phyloP scores from a whole-genome alignment of 169 alveolate species.

The Eimeria necatrix region DNA sequence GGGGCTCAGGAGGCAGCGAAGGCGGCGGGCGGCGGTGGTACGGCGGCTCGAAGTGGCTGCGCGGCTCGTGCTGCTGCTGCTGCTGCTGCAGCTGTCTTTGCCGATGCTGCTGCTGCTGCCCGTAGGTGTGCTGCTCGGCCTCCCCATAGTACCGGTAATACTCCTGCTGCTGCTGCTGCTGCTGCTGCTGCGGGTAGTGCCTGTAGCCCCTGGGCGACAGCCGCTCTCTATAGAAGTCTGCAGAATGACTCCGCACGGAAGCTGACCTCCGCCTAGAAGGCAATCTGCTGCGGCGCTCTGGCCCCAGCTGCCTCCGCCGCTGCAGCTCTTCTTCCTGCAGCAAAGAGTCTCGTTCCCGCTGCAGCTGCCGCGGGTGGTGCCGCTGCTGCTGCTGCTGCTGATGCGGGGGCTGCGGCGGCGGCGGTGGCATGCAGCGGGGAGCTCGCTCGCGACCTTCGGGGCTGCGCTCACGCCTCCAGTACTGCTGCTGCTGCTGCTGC shows the following conservation, averaged over 20 bases:
- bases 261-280: too few species aligned
- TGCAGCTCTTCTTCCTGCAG: background rate
- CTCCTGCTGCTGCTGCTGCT: conserved; percentile 20
- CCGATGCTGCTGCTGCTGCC: background rate
- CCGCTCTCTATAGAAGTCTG: too few species aligned
- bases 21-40: background rate
- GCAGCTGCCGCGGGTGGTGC: background rate
- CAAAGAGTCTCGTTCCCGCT: background rate
- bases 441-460: background rate
- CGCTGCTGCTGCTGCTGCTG: conserved; percentile 42
- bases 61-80: too few species aligned
- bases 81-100: background rate
- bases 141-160: background rate
- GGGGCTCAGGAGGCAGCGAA: too few species aligned
- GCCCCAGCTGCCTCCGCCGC: background rate
- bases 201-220: background rate
- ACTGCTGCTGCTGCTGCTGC: conserved; percentile 3
- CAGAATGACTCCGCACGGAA: too few species aligned
- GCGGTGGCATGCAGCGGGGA: background rate
- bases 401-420: background rate
- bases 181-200: conserved; percentile 1
- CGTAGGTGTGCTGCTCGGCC: background rate
- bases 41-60: background rate
- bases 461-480: background rate
- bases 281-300: too few species aligned